Evolutionary conservation across 78 protist genomes (phyloP).

Genomic region (Protostelium mycophagum): DNA sequence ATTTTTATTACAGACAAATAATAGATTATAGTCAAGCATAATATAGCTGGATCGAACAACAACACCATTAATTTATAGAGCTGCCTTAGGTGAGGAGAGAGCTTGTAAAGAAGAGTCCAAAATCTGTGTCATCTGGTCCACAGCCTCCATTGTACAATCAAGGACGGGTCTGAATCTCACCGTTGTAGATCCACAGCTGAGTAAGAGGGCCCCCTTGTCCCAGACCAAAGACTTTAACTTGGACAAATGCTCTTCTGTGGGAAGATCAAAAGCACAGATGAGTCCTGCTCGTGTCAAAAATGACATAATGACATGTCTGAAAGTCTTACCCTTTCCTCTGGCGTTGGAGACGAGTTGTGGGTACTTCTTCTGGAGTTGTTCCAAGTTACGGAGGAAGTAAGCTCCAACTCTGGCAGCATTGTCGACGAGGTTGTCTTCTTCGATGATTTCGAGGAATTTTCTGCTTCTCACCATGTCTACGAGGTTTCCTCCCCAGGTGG

Average conservation of each 20-base stretch:
- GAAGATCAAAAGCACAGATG: slow-evolving; percentile 5
- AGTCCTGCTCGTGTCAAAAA: neutral
- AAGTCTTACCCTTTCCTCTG: slow-evolving; percentile 5
- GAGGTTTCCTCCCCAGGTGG: slow-evolving; percentile 25
- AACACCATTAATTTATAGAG: neutral
- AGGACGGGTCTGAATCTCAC: slow-evolving; percentile 17
- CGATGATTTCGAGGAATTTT: slow-evolving; percentile 14
- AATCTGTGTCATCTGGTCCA: neutral
- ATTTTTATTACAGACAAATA: no score
- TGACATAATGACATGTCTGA: neutral
- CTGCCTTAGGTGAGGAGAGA: neutral
- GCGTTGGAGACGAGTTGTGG: slow-evolving; percentile 8
- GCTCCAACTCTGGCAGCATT: slow-evolving; percentile 19
- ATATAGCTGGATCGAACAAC: no score
- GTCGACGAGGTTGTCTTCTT: slow-evolving; percentile 12
- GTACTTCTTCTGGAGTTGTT: slow-evolving; percentile 2
- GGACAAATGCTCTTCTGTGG: neutral
- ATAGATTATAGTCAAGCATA: no score
- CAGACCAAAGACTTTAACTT: neutral
- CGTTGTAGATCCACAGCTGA: slow-evolving; percentile 13
- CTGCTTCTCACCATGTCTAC: slow-evolving; percentile 13
- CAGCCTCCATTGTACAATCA: neutral
- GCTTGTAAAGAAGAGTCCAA: neutral
- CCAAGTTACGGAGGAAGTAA: slow-evolving; percentile 1
- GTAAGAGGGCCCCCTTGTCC: slow-evolving; percentile 4